phyloP scores from a whole-genome alignment of 192 early-diverging fungal species.

The Spinellus fusiger region DNA sequence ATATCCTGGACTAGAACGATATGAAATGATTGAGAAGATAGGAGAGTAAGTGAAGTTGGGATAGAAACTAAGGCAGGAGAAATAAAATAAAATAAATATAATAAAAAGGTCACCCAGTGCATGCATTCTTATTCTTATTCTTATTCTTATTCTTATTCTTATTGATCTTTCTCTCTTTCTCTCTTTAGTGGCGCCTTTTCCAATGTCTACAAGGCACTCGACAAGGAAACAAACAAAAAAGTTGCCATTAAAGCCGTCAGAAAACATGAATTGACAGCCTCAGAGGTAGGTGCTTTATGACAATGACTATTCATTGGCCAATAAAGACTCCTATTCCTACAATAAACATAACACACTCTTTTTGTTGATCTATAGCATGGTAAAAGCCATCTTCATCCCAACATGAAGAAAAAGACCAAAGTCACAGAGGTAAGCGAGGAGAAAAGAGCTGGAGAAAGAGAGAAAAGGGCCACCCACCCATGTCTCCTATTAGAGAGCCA shows the following conservation, averaged over 20 bases:
- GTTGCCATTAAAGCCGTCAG: constrained; percentile 84
- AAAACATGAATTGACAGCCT: constrained; percentile 64
- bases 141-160: neutral
- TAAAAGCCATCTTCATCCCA: constrained; percentile 28
- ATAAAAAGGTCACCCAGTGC: neutral
- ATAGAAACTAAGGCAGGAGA: neutral
- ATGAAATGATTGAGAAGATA: constrained; percentile 55
- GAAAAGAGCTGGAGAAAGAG: neutral
- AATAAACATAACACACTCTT: neutral
- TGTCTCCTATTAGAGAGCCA: constrained; percentile 50
- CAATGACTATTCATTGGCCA: neutral
- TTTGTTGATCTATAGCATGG: constrained; percentile 11
- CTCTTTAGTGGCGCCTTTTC: constrained; percentile 75
- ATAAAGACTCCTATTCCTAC: neutral
- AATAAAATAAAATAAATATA: no score
- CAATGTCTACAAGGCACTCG: constrained; percentile 72
- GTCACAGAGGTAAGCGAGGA: constrained; percentile 27
- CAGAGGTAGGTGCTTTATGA: constrained; percentile 45
- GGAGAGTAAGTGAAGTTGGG: constrained; percentile 52
- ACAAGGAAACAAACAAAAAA: constrained; percentile 52
- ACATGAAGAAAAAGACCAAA: constrained; percentile 32
- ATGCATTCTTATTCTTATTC: neutral
- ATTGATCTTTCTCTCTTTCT: constrained; percentile 5
- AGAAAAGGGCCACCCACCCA: neutral
- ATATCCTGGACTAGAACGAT: constrained; percentile 56